A percentile compares a stretch with the other conserved stretches of the same genome.
These are phyloP conservation scores for Colletotrichum sp. DNA, from an alignment of 2,329 filamentous ascomycete species.

Conservation along the genomic window DNA sequence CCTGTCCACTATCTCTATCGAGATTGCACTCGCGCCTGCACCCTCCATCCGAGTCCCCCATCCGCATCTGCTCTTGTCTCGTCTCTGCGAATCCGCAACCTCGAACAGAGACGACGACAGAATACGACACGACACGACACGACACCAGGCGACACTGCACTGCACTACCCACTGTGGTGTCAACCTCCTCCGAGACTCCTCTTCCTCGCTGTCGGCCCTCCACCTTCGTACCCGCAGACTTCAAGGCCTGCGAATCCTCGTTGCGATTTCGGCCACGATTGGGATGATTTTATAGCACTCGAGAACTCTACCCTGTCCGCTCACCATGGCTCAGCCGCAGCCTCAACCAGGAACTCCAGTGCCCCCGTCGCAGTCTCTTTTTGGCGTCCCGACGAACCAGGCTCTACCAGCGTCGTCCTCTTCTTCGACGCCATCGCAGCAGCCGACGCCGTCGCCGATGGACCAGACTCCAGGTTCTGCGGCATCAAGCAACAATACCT, in stretches of 20 bases:
- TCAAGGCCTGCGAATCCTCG: background rate
- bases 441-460: constrained; percentile 28
- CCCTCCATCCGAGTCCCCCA: background rate
- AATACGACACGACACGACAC: background rate
- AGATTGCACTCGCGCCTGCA: background rate
- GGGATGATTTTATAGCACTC: constrained; percentile 13
- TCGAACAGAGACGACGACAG: background rate
- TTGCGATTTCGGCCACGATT: background rate
- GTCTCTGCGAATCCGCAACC: background rate
- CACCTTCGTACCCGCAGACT: background rate
- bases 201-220: background rate
- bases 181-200: background rate
- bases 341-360: constrained; percentile 46
- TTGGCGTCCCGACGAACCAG: constrained; percentile 43
- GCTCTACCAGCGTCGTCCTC: constrained; percentile 27
- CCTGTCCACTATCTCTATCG: background rate
- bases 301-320: background rate
- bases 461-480: constrained; percentile 52
- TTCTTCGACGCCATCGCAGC: constrained; percentile 29
- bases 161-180: background rate
- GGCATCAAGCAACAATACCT: constrained; percentile 75
- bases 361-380: constrained; percentile 48
- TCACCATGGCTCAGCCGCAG: constrained; percentile 41
- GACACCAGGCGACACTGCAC: background rate
- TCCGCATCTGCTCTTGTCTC: background rate